Percentiles rank a stretch among this genome's conserved stretches.
phyloP scores from a whole-genome alignment of 2,329 filamentous ascomycete species.

The Magnaporthiopsis rhizophila region DNA sequence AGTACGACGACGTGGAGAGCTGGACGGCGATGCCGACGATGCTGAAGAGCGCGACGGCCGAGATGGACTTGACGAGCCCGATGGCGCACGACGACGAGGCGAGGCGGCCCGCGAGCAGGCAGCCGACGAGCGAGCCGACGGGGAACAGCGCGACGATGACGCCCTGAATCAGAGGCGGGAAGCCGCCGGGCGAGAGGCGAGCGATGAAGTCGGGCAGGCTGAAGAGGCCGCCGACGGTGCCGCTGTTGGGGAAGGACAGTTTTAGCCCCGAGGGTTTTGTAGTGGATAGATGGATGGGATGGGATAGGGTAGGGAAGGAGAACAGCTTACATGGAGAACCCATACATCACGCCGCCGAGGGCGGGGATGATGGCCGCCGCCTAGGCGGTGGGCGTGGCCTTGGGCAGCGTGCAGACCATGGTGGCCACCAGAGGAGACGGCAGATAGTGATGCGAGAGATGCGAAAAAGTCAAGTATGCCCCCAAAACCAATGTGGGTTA shows the following conservation, averaged over 20 bases:
- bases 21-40: constrained; percentile 61
- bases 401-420: too few relatives aligned
- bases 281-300: neutral
- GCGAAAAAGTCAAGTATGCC: too few relatives aligned
- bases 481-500: too few relatives aligned
- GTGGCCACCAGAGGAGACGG: too few relatives aligned
- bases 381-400: too few relatives aligned
- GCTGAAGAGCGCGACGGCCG: constrained; percentile 51
- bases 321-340: constrained; percentile 40
- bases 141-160: constrained; percentile 56
- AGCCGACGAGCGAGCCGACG: constrained; percentile 53
- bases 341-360: constrained; percentile 50
- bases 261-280: too few relatives aligned
- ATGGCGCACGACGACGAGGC: constrained; percentile 44
- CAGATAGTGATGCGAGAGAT: too few relatives aligned
- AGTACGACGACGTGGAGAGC: constrained; percentile 44
- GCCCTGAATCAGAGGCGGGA: constrained; percentile 42
- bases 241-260: neutral
- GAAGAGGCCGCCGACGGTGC: constrained; percentile 48
- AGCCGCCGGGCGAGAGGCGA: constrained; percentile 40
- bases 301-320: neutral
- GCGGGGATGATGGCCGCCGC: neutral
- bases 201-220: constrained; percentile 47
- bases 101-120: constrained; percentile 50
- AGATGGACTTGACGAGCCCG: constrained; percentile 56